Percentiles rank a stretch among this genome's conserved stretches.
Conservation (phyloP, 805 yeast species). For the Saturnispora galanensis region DNA sequence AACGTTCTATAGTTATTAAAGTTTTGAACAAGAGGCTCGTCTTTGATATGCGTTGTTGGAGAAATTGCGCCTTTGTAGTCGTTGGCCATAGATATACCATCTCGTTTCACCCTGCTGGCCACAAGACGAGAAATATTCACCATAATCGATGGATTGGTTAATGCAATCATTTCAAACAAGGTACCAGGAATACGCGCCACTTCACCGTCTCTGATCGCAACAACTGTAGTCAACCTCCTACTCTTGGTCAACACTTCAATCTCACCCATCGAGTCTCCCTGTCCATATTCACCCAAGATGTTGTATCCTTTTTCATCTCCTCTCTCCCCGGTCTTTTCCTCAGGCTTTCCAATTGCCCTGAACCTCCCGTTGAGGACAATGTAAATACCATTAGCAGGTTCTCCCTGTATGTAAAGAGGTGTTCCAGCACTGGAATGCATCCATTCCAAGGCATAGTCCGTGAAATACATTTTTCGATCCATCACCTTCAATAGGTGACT, state of each 20-base stretch:
- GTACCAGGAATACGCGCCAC: slow-evolving; percentile 88
- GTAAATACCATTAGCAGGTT: slow-evolving; percentile 83
- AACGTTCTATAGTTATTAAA: slow-evolving; percentile 64
- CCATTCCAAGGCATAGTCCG: slow-evolving; percentile 95
- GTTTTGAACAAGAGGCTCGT: slow-evolving; percentile 25
- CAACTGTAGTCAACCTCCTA: slow-evolving; percentile 54
- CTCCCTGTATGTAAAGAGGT: slow-evolving; percentile 69
- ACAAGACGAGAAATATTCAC: slow-evolving; percentile 82
- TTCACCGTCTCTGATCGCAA: slow-evolving; percentile 90
- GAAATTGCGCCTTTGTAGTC: slow-evolving; percentile 16
- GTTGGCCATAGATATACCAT: slow-evolving; percentile 9
- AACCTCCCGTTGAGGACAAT: slow-evolving; percentile 83
- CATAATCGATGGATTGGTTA: slow-evolving; percentile 83
- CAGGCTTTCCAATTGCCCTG: slow-evolving; percentile 39
- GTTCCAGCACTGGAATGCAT: slow-evolving; percentile 84
- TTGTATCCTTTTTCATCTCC: slow-evolving; percentile 19
- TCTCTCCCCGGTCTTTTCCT: background rate
- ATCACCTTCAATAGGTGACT: slow-evolving; percentile 57
- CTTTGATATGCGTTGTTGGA: slow-evolving; percentile 23
- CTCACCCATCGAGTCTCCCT: slow-evolving; percentile 92
- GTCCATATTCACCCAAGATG: slow-evolving; percentile 75
- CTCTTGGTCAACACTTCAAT: slow-evolving; percentile 84
- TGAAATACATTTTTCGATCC: slow-evolving; percentile 54
- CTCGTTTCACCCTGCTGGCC: slow-evolving; percentile 42
- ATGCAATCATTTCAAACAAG: slow-evolving; percentile 73